Base-by-base conservation (phyloP, 1,284 basidiomycete species). In the Somion occarium region DNA sequence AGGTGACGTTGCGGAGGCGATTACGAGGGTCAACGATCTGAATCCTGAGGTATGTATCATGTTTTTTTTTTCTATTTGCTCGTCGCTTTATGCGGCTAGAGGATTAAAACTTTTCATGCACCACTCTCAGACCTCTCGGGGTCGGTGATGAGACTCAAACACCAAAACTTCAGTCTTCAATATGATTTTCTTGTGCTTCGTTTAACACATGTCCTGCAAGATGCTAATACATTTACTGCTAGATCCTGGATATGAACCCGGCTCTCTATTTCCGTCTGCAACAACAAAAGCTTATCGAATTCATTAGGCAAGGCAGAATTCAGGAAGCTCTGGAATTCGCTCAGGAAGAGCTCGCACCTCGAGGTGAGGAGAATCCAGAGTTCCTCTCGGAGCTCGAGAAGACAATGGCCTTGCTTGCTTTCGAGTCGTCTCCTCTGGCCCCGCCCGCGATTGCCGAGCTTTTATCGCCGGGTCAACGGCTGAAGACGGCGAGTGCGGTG, bases 31-130 rank as follows among this genome's bases (percentile, higher is more conserved):
- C 45, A 98, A 98, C 63, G 95, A 98, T 66, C 71, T 99, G 54
- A 92, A 98, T 67, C 93, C 94, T 27, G 95, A 98, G 86, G 96
- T 98, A 69, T 74, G 93, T 72, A 45, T 55, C 1, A 22, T 46
- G 3, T 27, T 53, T 41, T 54, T 50, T 38, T 24, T 52, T 58
- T 22, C 44, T 27, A 27, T 27, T 39, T 38, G 50, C 53, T 18
- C 18, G 39, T 43, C 20, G 18, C 23, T 5, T 23, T 23, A 23
- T 9, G 42, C 11, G 30, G 42, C 53, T 63, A 75, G 67, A 89
- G 70, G 92, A 95, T 95, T 93, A 86, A 78, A 89, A 63, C 63
- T 69, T 82, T 88, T 91, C 93, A 97, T 98, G 95, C 95, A 98
- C 95, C 95, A 98, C 94, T 89, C 95, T 85, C 79, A 98, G 87